phyloP scores from a whole-genome alignment of 2,329 filamentous ascomycete genomes.

The Fusarium pseudoanthophilum region DNA sequence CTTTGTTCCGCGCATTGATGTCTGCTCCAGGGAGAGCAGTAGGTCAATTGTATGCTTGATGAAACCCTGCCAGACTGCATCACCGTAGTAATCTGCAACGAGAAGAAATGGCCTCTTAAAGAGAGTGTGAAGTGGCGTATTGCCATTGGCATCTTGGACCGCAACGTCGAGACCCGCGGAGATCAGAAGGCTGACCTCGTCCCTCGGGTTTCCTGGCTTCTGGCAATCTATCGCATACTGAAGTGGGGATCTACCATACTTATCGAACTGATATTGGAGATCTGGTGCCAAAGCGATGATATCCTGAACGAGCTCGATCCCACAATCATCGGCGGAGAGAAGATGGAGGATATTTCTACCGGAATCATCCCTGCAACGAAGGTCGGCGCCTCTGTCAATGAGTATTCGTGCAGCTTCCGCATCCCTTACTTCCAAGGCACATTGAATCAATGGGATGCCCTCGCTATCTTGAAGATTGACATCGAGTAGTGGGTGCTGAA shows the following conservation, averaged over 20 bases:
- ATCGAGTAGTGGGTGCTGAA: background rate
- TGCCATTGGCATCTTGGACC: background rate
- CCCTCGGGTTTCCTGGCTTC: rapidly evolving
- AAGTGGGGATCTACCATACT: background rate
- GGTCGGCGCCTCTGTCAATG: background rate
- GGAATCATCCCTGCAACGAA: background rate
- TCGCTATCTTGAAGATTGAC: background rate
- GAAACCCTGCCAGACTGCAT: background rate
- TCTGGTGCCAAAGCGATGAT: background rate
- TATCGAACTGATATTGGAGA: background rate
- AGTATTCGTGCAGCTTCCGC: background rate
- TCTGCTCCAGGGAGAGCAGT: background rate
- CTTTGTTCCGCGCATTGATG: background rate
- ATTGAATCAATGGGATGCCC: rapidly evolving
- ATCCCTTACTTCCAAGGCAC: rapidly evolving
- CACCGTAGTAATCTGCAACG: background rate
- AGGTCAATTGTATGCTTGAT: background rate
- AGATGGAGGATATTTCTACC: background rate
- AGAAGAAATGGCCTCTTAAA: background rate
- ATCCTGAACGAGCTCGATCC: background rate
- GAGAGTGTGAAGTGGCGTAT: background rate
- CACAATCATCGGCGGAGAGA: background rate
- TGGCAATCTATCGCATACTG: background rate
- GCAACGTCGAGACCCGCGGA: rapidly evolving
- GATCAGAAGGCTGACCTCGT: rapidly evolving